Conservation (phyloP, 257 asterid genomes). For the Fraxinus anomala region DNA sequence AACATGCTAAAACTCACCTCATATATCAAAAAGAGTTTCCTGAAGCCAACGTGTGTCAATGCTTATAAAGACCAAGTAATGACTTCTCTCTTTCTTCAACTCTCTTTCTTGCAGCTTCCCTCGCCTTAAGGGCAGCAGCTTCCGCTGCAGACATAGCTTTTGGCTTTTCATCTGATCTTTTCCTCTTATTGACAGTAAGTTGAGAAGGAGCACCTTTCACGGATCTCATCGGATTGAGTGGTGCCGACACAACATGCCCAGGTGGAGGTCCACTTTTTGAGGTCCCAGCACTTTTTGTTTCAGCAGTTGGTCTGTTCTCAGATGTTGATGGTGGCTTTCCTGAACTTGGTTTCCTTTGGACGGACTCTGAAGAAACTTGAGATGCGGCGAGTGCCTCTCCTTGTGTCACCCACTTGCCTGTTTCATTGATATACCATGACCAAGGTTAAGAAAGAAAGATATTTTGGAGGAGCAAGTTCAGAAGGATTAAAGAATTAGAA, state of each 20-base stretch:
- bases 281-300: slow-evolving; percentile 45
- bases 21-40: slow-evolving; percentile 4
- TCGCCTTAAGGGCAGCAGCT: slow-evolving; percentile 81
- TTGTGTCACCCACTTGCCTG: slow-evolving; percentile 92
- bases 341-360: slow-evolving; percentile 46
- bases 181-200: slow-evolving; percentile 66
- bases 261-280: slow-evolving; percentile 69
- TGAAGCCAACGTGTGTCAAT: slow-evolving; percentile 27
- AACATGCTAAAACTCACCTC: neutral
- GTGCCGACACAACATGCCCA: slow-evolving; percentile 67
- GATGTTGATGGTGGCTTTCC: slow-evolving; percentile 45
- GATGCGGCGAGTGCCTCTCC: slow-evolving; percentile 76
- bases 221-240: slow-evolving; percentile 70
- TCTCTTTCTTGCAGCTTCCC: slow-evolving; percentile 94
- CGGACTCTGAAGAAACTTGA: slow-evolving; percentile 49
- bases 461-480: neutral
- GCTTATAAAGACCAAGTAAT: slow-evolving; percentile 54
- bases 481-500: slow-evolving; percentile 8
- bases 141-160: slow-evolving; percentile 75
- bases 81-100: slow-evolving; percentile 88
- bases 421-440: slow-evolving; percentile 20
- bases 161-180: slow-evolving; percentile 70
- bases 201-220: slow-evolving; percentile 75
- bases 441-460: slow-evolving; percentile 12
- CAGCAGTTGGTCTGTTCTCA: slow-evolving; percentile 34